phyloP scores from a whole-genome alignment of 371 early-diverging fungal genomes.

The Mucor sp. region DNA sequence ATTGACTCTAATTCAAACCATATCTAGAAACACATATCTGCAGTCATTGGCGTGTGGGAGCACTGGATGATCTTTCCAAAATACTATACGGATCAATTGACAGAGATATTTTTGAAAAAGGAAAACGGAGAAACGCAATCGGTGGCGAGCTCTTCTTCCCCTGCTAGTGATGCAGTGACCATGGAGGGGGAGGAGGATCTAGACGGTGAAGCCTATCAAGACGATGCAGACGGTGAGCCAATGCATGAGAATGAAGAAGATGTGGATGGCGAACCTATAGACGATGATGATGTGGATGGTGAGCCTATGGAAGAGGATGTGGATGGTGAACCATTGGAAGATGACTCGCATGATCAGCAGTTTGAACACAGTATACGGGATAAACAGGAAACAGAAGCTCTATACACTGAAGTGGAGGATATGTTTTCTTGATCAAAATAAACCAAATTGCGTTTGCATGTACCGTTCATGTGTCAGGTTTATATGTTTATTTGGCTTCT shows the following conservation, averaged over 20 bases:
- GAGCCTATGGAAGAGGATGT: constrained; percentile 46
- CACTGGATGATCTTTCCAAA: constrained; percentile 86
- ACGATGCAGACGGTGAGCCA: constrained; percentile 26
- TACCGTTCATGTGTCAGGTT: no score
- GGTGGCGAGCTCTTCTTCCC: neutral
- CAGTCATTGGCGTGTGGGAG: constrained; percentile 83
- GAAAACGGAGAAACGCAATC: constrained; percentile 6
- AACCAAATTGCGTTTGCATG: neutral
- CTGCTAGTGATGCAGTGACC: constrained; percentile 2
- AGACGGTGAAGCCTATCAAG: constrained; percentile 29
- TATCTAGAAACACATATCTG: constrained; percentile 57
- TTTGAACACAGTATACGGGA: neutral
- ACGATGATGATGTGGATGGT: constrained; percentile 58
- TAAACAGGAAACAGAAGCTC: neutral
- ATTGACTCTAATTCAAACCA: neutral
- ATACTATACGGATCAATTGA: constrained; percentile 60
- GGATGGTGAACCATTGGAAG: constrained; percentile 18
- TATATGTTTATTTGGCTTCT: no score
- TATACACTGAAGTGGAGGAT: neutral
- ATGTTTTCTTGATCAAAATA: constrained; percentile 2
- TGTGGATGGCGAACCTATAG: constrained; percentile 49
- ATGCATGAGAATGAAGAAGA: constrained; percentile 14
- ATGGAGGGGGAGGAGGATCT: constrained; percentile 16
- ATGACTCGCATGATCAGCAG: neutral
- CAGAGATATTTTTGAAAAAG: constrained; percentile 45